Conservation (phyloP, 2,329 filamentous ascomycete genomes). For the Arthrocladium fulminans region DNA sequence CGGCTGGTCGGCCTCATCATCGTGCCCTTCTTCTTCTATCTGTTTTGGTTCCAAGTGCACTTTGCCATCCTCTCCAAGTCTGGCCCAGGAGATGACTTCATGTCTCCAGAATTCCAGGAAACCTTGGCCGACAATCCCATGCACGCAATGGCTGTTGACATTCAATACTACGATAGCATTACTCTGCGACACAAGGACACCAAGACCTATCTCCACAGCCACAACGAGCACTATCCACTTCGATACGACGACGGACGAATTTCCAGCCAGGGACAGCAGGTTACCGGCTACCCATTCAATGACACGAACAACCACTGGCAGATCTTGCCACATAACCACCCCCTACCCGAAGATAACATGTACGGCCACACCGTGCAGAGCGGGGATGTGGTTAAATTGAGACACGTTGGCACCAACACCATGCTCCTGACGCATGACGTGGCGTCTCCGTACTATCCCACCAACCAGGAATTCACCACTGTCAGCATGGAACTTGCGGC, state of each 20-base stretch:
- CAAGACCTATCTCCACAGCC: slow-evolving; percentile 90
- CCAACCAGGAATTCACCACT: slow-evolving; percentile 97
- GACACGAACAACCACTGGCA: slow-evolving; percentile 99
- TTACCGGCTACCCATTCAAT: slow-evolving; percentile 95
- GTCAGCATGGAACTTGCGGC: slow-evolving; percentile 63
- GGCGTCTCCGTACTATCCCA: slow-evolving; percentile 89
- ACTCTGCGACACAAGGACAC: slow-evolving; percentile 94
- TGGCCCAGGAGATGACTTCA: slow-evolving; percentile 95
- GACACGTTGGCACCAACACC: slow-evolving; percentile 76
- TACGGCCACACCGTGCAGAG: slow-evolving; percentile 63
- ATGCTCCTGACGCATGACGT: slow-evolving; percentile 91
- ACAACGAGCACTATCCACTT: slow-evolving; percentile 78
- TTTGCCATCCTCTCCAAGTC: slow-evolving; percentile 82
- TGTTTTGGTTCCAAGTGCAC: slow-evolving; percentile 99
- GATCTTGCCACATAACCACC: slow-evolving; percentile 58
- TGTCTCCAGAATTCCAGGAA: slow-evolving; percentile 97
- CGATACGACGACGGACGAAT: slow-evolving; percentile 96
- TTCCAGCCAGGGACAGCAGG: slow-evolving; percentile 94
- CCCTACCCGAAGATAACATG: slow-evolving; percentile 45
- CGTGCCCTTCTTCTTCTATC: slow-evolving; percentile 92
- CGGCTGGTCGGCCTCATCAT: slow-evolving; percentile 78
- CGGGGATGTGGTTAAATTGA: slow-evolving; percentile 75
- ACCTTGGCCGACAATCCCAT: slow-evolving; percentile 91
- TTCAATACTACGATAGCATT: slow-evolving; percentile 84
- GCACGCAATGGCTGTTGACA: slow-evolving; percentile 73